A percentile compares a stretch with the other conserved stretches of the same genome.
These are phyloP conservation scores for Alternaria dauci DNA, from an alignment of 2,329 filamentous ascomycete species.

Conservation along the genomic window DNA sequence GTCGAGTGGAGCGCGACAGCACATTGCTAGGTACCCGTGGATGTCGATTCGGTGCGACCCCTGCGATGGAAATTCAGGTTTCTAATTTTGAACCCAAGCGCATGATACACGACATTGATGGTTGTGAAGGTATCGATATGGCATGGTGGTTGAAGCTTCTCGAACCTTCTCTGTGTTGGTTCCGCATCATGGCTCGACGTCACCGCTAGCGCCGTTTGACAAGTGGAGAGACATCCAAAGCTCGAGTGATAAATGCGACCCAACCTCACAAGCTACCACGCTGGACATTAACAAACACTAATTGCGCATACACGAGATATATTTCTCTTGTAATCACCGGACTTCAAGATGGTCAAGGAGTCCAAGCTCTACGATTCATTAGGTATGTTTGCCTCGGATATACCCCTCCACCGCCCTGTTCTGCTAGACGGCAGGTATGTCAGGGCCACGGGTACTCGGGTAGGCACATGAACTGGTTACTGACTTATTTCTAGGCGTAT, in stretches of 20 bases:
- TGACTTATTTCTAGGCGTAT: constrained; percentile 61
- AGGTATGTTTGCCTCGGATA: constrained; percentile 47
- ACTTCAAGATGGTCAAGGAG: constrained; percentile 82
- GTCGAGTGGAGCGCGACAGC: constrained; percentile 1
- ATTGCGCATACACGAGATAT: constrained; percentile 24
- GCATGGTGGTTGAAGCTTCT: constrained; percentile 44
- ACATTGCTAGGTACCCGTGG: constrained; percentile 3
- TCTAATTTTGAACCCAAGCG: not conserved
- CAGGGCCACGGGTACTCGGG: constrained; percentile 11
- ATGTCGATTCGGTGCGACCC: not conserved
- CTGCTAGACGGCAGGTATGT: constrained; percentile 5
- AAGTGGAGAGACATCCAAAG: constrained; percentile 41
- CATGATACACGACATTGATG: not conserved
- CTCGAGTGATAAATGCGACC: constrained; percentile 38
- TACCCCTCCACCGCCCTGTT: constrained; percentile 35
- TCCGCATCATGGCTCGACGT: constrained; percentile 23
- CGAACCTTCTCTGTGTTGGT: constrained; percentile 43
- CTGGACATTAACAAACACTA: constrained; percentile 18
- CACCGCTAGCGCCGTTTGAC: constrained; percentile 33
- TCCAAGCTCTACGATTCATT: constrained; percentile 94
- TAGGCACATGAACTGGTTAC: constrained; percentile 20
- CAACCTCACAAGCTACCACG: constrained; percentile 33
- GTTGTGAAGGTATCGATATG: constrained; percentile 5
- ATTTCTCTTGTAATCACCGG: constrained; percentile 13
- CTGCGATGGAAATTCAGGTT: not conserved